A percentile compares a stretch with the other conserved stretches of the same genome.
Evolutionary conservation across 352 stramenopile species (phyloP).

Genomic region (Vaucheria bursata): DNA sequence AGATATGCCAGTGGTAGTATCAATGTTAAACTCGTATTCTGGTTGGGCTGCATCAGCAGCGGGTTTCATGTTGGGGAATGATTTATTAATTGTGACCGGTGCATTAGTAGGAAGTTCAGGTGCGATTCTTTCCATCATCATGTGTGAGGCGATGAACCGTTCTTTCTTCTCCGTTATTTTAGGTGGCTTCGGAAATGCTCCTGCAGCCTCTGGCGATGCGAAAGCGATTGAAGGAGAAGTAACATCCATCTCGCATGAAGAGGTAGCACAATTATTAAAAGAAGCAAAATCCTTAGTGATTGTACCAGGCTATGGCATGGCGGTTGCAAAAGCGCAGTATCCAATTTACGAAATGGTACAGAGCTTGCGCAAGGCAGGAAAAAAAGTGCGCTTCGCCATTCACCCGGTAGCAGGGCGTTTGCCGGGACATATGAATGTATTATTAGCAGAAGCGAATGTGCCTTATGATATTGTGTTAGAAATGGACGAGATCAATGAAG

Average conservation of each 20-base stretch:
- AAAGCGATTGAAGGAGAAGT: neutral
- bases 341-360: neutral
- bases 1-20: neutral
- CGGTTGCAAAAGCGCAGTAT: neutral
- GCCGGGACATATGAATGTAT: neutral
- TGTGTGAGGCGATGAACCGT: neutral
- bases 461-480: neutral
- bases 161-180: neutral
- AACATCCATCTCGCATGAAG: neutral
- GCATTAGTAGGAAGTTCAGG: neutral
- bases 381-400: neutral
- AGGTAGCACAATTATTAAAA: constrained; percentile 12
- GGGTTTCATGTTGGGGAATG: neutral
- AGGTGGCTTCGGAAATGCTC: neutral
- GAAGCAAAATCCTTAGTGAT: neutral
- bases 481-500: neutral
- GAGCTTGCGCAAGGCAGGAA: neutral
- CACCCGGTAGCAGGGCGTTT: neutral
- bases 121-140: neutral
- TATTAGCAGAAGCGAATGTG: neutral
- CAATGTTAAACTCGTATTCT: neutral
- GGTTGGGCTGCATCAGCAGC: neutral
- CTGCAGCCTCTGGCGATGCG: neutral
- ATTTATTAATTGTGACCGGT: neutral
- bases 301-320: neutral